Evolutionary conservation across 148 eudicot genomes (phyloP), one percentile per base, ranked within the genome.

Genomic region (Nepenthes mirabilis): DNA sequence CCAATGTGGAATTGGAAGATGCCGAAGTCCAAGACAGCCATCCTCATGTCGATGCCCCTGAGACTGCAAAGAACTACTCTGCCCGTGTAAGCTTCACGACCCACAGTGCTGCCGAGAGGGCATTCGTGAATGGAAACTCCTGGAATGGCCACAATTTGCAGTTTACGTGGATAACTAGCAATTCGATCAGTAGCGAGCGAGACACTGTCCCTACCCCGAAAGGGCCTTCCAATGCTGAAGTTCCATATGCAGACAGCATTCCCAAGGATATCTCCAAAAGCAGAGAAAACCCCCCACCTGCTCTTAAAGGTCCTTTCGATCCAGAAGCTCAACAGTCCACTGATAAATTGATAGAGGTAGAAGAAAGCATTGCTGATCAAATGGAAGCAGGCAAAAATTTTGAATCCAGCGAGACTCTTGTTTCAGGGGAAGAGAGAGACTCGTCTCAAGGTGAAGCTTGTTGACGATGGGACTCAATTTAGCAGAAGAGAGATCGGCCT

Each of bases 21-120:
- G 49, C 67, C 4, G 76, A 77, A 59, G 65, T 57, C 35, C 68
- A 66, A 60, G 78, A 74, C 36, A 47, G 51, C 56, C 63, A 9
- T 50, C 60, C 60, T 67, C 68, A 53, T 14, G 47, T 45, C 6
- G 53, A 47, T 14, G 63, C 64, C 47, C 58, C 85, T 14, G 80
- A 66, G 50, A 53, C 66, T 34, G 65, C 79, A 43, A 76, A 67
- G 56, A 69, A 62, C 48, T 67, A 72, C 63, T 76, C 84, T 49
- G 95, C 88, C 64, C 73, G 70, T 36, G 52, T 90, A 68, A 66
- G 69, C 70, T 90, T 90, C 70, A 65, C 78, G 23, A 75, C 86
- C 23, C 90, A 94, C 7, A 82, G 64, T 43, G 66, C 82, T 62
- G 97, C 97, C 61, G 97, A 90, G 73, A 82, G 66, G 74, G 97